Conservation (phyloP, 306 rosid species). For the Morella rubra region DNA sequence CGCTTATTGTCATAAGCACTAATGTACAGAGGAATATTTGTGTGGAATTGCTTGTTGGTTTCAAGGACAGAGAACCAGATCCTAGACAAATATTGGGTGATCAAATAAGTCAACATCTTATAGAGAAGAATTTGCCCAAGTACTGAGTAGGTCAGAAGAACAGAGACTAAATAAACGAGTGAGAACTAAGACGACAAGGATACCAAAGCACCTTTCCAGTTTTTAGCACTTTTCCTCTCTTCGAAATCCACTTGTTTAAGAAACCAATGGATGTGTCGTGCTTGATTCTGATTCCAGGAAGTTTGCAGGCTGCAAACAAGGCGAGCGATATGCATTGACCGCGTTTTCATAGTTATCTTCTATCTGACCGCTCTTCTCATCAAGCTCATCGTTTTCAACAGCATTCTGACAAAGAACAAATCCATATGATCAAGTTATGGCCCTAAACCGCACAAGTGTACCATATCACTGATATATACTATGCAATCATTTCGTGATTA, state of each 20-base stretch:
- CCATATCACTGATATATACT: background rate
- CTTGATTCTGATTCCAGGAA: conserved; percentile 48
- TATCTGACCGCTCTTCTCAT: conserved; percentile 44
- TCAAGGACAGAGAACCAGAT: background rate
- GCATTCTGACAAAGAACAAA: conserved; percentile 49
- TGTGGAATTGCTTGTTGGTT: too few species aligned
- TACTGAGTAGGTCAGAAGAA: background rate
- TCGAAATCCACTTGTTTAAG: background rate
- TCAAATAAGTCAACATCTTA: background rate
- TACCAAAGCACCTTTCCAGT: too few species aligned
- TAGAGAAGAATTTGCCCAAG: background rate
- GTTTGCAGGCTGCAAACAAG: conserved; percentile 58
- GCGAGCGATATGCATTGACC: conserved; percentile 62
- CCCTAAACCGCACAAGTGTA: background rate
- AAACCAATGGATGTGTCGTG: conserved; percentile 41
- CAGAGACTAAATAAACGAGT: background rate
- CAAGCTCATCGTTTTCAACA: conserved; percentile 71
- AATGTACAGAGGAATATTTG: too few species aligned
- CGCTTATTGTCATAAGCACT: too few species aligned
- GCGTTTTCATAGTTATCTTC: conserved; percentile 65
- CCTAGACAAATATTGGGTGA: background rate
- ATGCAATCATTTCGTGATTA: background rate
- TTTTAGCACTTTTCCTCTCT: too few species aligned
- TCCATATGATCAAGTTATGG: background rate
- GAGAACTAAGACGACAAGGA: conserved; percentile 26